Evolutionary conservation across 2,329 filamentous ascomycete genomes (phyloP).

Genomic region (Rugonectria rugulosa): DNA sequence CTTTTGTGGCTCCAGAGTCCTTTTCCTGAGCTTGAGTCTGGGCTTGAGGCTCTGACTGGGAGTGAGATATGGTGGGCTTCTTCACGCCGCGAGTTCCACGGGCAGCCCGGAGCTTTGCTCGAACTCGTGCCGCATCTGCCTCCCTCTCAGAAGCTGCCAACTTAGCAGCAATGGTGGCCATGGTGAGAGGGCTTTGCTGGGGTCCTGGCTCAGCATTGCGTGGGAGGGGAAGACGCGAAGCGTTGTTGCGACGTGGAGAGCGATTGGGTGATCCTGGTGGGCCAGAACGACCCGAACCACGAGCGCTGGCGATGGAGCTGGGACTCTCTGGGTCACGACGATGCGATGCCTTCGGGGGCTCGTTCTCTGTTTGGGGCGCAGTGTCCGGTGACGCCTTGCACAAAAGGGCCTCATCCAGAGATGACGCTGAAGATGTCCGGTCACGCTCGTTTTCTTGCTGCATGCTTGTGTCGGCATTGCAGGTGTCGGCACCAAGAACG

Average conservation of each 20-base stretch:
- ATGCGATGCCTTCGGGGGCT: slow-evolving; percentile 15
- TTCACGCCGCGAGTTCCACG: slow-evolving; percentile 46
- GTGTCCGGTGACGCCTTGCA: slow-evolving; percentile 31
- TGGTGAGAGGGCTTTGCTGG: slow-evolving; percentile 65
- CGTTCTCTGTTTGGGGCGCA: slow-evolving; percentile 18
- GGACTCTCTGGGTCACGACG: slow-evolving; percentile 29
- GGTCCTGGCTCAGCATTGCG: slow-evolving; percentile 48
- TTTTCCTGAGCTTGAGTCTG: slow-evolving; percentile 12
- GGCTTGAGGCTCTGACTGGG: slow-evolving; percentile 28
- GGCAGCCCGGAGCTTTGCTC: slow-evolving; percentile 68
- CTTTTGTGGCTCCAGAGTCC: slow-evolving; percentile 13
- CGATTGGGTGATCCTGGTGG: slow-evolving; percentile 25
- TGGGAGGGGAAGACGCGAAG: slow-evolving; percentile 41
- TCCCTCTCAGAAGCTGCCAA: slow-evolving; percentile 70
- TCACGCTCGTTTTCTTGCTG: slow-evolving; percentile 23
- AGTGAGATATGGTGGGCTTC: slow-evolving; percentile 38
- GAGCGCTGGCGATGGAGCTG: slow-evolving; percentile 19
- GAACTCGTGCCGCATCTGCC: slow-evolving; percentile 68
- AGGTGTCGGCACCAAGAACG: slow-evolving; percentile 47
- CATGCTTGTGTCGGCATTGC: slow-evolving; percentile 11
- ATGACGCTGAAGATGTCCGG: slow-evolving; percentile 41
- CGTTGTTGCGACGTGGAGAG: slow-evolving; percentile 29
- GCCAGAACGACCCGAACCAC: slow-evolving; percentile 23
- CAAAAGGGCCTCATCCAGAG: slow-evolving; percentile 46
- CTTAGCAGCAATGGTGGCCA: slow-evolving; percentile 69